Conservation (phyloP, 164 flowering plant species). For the grape (Vitis vinifera) region DNA sequence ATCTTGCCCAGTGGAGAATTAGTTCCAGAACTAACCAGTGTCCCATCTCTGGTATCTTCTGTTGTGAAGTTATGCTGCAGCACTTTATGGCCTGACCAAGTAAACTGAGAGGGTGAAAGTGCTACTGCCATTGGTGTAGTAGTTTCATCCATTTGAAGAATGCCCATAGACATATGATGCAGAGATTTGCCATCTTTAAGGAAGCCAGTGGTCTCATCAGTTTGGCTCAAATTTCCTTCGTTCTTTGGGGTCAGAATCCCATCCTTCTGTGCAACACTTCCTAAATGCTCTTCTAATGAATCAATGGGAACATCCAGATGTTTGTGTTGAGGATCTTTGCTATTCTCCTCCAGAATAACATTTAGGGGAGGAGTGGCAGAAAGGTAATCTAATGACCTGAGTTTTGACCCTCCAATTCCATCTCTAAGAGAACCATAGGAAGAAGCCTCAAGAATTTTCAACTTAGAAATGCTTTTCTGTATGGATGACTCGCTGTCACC, state of each 20-base stretch:
- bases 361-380: constrained; percentile 16
- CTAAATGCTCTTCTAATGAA: constrained; percentile 27
- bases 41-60: constrained; percentile 11
- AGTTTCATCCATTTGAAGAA: constrained; percentile 5
- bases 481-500: constrained; percentile 28
- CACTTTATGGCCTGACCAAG: constrained; percentile 20
- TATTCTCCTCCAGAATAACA: constrained; percentile 11
- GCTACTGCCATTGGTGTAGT: neutral
- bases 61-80: constrained; percentile 9
- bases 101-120: constrained; percentile 22
- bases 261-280: constrained; percentile 16
- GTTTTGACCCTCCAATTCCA: constrained; percentile 29
- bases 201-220: constrained; percentile 14
- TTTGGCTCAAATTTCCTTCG: constrained; percentile 4
- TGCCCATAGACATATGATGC: constrained; percentile 4
- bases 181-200: constrained; percentile 11
- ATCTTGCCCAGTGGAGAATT: constrained; percentile 24
- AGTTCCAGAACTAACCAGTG: constrained; percentile 16
- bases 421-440: constrained; percentile 28
- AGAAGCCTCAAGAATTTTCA: constrained; percentile 29
- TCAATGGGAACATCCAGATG: constrained; percentile 24
- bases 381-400: constrained; percentile 22
- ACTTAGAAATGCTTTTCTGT: constrained; percentile 43
- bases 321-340: constrained; percentile 12
- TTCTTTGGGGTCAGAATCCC: constrained; percentile 15